Evolutionary conservation across 164 flowering plant genomes (phyloP).

Genomic region (Santalum album): DNA sequence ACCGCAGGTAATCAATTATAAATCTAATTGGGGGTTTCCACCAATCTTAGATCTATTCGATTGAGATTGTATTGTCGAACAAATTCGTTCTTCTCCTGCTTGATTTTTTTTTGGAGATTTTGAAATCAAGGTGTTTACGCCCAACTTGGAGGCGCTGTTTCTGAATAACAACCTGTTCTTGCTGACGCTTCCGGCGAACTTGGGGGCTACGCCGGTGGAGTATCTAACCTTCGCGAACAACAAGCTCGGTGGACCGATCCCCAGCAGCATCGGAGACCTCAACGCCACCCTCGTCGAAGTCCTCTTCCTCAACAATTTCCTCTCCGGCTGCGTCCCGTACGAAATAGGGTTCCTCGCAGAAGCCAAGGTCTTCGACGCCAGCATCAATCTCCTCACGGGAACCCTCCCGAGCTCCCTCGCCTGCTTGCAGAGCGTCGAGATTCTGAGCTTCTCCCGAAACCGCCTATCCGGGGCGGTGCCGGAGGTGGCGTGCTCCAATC

Average conservation of each 20-base stretch:
- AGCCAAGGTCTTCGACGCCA: not conserved
- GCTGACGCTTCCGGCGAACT: not conserved
- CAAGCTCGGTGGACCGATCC: not conserved
- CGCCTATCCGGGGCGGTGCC: not conserved
- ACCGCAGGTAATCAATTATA: constrained; percentile 18
- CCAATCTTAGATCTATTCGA: no score
- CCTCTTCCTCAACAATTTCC: not conserved
- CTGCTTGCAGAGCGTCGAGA: not conserved
- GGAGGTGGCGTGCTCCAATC: not conserved
- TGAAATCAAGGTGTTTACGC: not conserved
- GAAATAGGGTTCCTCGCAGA: not conserved
- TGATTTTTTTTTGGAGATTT: no score
- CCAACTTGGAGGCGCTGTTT: constrained; percentile 7
- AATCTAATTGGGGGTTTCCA: no score
- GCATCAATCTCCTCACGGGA: not conserved
- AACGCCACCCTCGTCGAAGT: not conserved
- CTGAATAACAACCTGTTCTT: not conserved
- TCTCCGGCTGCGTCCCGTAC: not conserved
- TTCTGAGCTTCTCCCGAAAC: not conserved
- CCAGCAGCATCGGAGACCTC: not conserved
- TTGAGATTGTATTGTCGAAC: no score
- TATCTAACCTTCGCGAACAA: constrained; percentile 1
- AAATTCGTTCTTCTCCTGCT: no score
- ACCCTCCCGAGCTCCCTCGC: not conserved
- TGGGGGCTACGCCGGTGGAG: not conserved